Evolutionary conservation across 1,139 yeast genomes (phyloP), one percentile per base, ranked within the genome.

Genomic region (Yamadazyma atmosphaerica): DNA sequence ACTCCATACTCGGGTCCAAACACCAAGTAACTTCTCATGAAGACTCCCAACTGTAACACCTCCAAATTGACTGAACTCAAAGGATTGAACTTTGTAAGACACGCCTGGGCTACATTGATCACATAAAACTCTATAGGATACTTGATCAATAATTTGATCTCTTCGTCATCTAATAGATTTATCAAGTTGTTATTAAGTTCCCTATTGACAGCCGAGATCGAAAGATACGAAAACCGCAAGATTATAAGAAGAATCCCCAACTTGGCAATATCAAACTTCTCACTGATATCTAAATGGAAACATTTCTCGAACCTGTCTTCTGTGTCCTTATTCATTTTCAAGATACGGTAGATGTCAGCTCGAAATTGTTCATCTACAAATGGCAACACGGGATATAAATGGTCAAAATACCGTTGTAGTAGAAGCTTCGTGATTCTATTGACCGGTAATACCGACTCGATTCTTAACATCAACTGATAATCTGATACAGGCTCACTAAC

Each of bases 321-420:
- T 9, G 43, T 47, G 21, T 33, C 36, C 2, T 44, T 43, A 21
- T 44, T 49, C 1, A 50, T 44, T 2, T 46, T 63, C 14, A 63
- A 44, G 1, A 63, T 42, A 6, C 51, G 30, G 7, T 42, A 28
- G 17, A 58, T 39, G n/a, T 44, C 44, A 9, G 33, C 30, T 23
- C 36, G 49, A 31, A 51, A 52, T 5, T 46, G 46, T 4, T 78
- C 77, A 42, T 75, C 79, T 11, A 77, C 38, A 37, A 67, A 63
- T 2, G 83, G 83, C 38, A 67, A 50, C 38, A 71, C 64, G 0
- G 77, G 74, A 43, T 73, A 73, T 10, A 74, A 61, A 22, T 59
- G 56, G 4, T 47, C 51, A 50, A 77, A 77, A 47, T 65, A 78
- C 29, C 71, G 55, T 32, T 69, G 65, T 10, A 76, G 49, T 3